Evolutionary conservation across 441 rosid species (phyloP), one percentile per base, ranked within the genome.

Genomic region (Brassica balearica): DNA sequence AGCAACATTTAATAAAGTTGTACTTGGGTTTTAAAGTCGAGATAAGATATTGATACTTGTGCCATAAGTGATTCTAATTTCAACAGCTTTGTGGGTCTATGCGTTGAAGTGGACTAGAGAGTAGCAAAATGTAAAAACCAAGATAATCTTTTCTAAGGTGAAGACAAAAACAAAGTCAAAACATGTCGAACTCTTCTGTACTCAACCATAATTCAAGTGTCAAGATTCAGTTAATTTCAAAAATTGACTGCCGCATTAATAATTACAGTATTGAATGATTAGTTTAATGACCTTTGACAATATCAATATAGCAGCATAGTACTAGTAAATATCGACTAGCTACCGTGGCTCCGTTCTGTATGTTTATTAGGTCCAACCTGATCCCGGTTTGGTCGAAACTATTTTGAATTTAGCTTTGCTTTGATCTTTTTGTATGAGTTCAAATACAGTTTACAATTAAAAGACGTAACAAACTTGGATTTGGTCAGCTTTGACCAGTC

Each of bases 101-200:
- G 32, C 14, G 8, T 77, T 63, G 75, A 70, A 70, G 65, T 64
- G 48, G 80, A 77, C 48, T 77, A 55, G 70, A 69, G 53, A 23
- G n/a, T 29, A 11, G 43, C 11, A 51, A 51, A 76, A 8, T 51
- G 65, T 63, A 32, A 36, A 61, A 69, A 23, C 43, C 75, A 22
- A 76, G 11, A 63, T 38, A 1, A 63, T 64, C 60, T 64, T 71
- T 68, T 65, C 19, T 11, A 71, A 71, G 12, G 71, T 71, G 8
- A 71, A 15, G 66, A 77, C 71, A 69, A 77, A 4, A 51, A 27
- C 9, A 14, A 64, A 38, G 76, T 71, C 61, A 71, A 71, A 38
- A 58, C 27, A 19, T 65, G 14, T 58, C 67, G 10, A 65, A 51
- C 75, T 63, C 41, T 77, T 69, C 19, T 63, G 22, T 20, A n/a